Evolutionary conservation across 805 yeast species (phyloP), one percentile per base, ranked within the genome.

Genomic region (Brettanomyces nanus): DNA sequence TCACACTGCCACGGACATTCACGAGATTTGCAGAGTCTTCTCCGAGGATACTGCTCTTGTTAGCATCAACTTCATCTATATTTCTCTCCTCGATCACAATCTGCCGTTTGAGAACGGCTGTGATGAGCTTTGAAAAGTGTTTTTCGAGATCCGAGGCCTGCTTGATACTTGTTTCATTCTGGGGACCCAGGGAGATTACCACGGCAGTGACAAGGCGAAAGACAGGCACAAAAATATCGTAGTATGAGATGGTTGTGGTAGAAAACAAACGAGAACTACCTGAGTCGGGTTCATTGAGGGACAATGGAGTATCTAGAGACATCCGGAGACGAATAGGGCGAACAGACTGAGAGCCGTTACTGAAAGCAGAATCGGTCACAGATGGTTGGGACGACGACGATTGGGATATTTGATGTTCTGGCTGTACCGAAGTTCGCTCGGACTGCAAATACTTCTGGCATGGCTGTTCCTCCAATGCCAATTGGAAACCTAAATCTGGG

Each of bases 121-220:
- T 68, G 15, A 79, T 65, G 38, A 85, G 56, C 37, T 66, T 71
- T 35, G 71, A 65, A 53, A 76, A 76, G 33, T 70, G 69, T 6
- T 54, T 49, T 50, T 84, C 51, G 31, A 86, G 54, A 4, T 58
- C 64, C 36, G 63, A 66, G 0, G 77, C 80, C 45, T 73, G 77
- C 5, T 58, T 51, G 7, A 77, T 64, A 13, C 82, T 77, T 1
- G 72, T 66, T 41, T 66, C 69, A 56, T 85, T 85, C 31, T 79
- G 77, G 4, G 89, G 79, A 0, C 95, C 95, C 66, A 84, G 72
- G 2, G 94, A 75, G 7, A 87, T 62, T 4, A 82, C 60, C 6
- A 83, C 63, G 1, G 94, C 77, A 7, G 77, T 58, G 3, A 85
- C 64, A 33, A 86, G 61, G 49, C 84, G 95, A 55, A 85, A 81